Conservation (phyloP, 371 early-diverging fungal species). For the Amoeboaphelidium protococcarum region DNA sequence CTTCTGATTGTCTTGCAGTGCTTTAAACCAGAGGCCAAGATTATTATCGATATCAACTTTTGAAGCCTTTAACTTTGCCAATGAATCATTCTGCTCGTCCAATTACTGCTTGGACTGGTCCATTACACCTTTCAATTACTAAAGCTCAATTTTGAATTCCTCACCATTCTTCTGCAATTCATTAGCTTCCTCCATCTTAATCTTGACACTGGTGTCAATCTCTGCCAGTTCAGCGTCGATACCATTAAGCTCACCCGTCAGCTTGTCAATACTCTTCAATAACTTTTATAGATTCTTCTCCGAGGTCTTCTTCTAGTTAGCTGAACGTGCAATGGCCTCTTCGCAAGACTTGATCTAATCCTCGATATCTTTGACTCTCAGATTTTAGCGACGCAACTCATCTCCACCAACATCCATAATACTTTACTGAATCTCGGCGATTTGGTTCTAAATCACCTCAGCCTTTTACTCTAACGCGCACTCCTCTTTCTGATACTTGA, state of each 20-base stretch:
- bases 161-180: constrained; percentile 4
- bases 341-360: no score
- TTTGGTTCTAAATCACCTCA: constrained; percentile 26
- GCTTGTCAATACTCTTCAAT: no score
- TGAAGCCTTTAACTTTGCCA: constrained; percentile 36
- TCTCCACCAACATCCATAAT: no score
- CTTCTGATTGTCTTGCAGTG: constrained; percentile 28
- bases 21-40: constrained; percentile 26
- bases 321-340: no score
- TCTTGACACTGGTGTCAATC: constrained; percentile 37
- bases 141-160: constrained; percentile 14
- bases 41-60: constrained; percentile 42
- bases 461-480: constrained; percentile 25
- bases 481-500: no score
- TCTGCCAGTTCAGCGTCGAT: constrained; percentile 36
- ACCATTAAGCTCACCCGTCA: constrained; percentile 26
- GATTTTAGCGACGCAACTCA: no score
- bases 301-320: constrained; percentile 17
- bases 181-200: constrained; percentile 3
- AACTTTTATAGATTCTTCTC: constrained; percentile 25
- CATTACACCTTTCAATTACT: constrained; percentile 47
- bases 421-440: no score
- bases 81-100: constrained; percentile 21
- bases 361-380: no score
- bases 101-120: constrained; percentile 52